phyloP scores from a whole-genome alignment of 2,329 filamentous ascomycete species.

The Mycogone perniciosa region DNA sequence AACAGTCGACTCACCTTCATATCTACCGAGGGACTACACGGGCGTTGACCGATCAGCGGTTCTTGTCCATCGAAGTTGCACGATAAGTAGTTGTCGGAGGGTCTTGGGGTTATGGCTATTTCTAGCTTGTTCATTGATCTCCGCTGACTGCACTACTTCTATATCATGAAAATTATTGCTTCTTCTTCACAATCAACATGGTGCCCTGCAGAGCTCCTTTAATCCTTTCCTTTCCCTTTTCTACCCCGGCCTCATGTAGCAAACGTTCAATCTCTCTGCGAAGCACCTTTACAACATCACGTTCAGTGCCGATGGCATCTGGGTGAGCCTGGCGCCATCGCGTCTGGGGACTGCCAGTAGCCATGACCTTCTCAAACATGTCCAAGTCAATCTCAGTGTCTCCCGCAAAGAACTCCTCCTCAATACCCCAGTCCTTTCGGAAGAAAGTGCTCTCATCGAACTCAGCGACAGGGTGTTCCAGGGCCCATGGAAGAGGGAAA shows the following conservation, averaged over 20 bases:
- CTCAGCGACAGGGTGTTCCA: conserved; percentile 22
- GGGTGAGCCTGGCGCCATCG: conserved; percentile 42
- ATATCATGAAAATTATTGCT: background rate
- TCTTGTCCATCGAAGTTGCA: no score
- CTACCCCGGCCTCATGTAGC: conserved; percentile 29
- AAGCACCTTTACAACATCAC: conserved; percentile 29
- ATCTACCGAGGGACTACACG: no score
- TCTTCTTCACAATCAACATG: conserved; percentile 2
- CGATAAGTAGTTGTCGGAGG: no score
- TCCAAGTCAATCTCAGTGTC: conserved; percentile 23
- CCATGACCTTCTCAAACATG: conserved; percentile 29
- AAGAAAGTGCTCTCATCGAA: conserved; percentile 36
- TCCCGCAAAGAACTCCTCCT: conserved; percentile 24
- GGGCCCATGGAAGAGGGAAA: conserved; percentile 45
- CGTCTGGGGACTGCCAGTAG: conserved; percentile 33
- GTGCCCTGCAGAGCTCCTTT: conserved; percentile 9
- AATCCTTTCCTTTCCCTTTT: conserved; percentile 27
- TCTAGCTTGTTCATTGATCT: background rate
- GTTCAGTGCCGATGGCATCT: conserved; percentile 33
- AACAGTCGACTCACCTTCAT: no score
- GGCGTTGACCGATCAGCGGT: no score
- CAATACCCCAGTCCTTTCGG: conserved; percentile 37
- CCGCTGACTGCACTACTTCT: no score
- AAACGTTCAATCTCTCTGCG: conserved; percentile 22
- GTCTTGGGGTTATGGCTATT: no score